Conservation (phyloP, 345 rosid species). For the Odontarrhena argentea region DNA sequence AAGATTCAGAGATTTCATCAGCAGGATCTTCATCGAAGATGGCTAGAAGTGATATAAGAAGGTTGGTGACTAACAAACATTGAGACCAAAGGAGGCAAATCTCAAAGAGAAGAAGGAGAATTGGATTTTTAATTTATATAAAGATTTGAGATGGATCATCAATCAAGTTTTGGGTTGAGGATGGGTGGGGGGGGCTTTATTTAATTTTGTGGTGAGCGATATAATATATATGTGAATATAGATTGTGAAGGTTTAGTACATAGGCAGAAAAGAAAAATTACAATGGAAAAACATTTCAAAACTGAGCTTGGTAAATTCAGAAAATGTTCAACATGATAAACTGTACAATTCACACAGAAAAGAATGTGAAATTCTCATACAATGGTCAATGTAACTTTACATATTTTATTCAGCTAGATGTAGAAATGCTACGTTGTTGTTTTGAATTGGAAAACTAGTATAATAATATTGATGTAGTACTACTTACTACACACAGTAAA, state of each 20-base stretch:
- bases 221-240: slow-evolving; percentile 39
- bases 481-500: neutral
- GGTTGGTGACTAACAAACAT: neutral
- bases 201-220: slow-evolving; percentile 33
- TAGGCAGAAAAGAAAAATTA: slow-evolving; percentile 15
- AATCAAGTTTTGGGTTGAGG: slow-evolving; percentile 32
- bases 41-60: slow-evolving; percentile 45
- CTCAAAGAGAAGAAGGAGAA: slow-evolving; percentile 16
- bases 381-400: slow-evolving; percentile 6
- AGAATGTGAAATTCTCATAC: neutral
- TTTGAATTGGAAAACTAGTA: neutral
- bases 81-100: neutral
- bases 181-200: slow-evolving; percentile 1
- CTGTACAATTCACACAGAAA: slow-evolving; percentile 2
- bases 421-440: neutral
- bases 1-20: slow-evolving; percentile 87
- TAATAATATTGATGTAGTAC: neutral
- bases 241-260: slow-evolving; percentile 40
- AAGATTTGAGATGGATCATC: slow-evolving; percentile 26
- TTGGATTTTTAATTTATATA: slow-evolving; percentile 18
- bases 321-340: neutral
- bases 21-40: slow-evolving; percentile 87
- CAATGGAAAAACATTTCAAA: neutral
- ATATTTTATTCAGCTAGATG: neutral
- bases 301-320: slow-evolving; percentile 25